Evolutionary conservation across 2,329 filamentous ascomycete species (phyloP).

Genomic region (Hymenoscyphus scutula): DNA sequence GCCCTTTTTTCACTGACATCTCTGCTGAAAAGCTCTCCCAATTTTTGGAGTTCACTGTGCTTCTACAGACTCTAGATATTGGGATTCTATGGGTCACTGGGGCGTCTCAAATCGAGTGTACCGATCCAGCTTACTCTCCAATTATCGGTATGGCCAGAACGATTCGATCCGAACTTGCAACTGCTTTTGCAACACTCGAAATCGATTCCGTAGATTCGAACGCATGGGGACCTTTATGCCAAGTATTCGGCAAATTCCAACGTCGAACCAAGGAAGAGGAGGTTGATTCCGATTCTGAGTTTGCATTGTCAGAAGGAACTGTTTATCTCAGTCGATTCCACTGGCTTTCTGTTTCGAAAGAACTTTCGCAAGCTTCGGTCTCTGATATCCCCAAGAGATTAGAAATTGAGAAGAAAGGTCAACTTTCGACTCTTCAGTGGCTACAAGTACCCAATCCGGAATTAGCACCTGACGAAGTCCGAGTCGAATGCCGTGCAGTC

Average conservation of each 20-base stretch:
- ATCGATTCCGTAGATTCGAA: slow-evolving; percentile 19
- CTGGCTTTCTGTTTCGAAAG: slow-evolving; percentile 6
- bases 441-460: background rate
- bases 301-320: background rate
- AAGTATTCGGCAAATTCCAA: slow-evolving; percentile 16
- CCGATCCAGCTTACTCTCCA: slow-evolving; percentile 24
- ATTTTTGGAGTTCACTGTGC: slow-evolving; percentile 15
- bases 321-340: background rate
- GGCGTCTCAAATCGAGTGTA: slow-evolving; percentile 23
- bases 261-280: slow-evolving; percentile 7
- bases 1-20: slow-evolving; percentile 31
- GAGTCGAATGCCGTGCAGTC: slow-evolving; percentile 12
- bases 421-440: slow-evolving; percentile 23
- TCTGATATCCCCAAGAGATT: slow-evolving; percentile 13
- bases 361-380: slow-evolving; percentile 6
- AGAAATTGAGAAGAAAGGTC: slow-evolving; percentile 18
- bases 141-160: slow-evolving; percentile 23
- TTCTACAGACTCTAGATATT: slow-evolving; percentile 6
- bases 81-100: slow-evolving; percentile 27
- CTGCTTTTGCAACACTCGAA: slow-evolving; percentile 27
- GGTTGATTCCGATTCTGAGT: background rate
- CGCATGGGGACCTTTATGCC: background rate
- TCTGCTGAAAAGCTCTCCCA: slow-evolving; percentile 12
- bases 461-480: slow-evolving; percentile 14
- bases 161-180: slow-evolving; percentile 23